These are phyloP conservation scores for Puccinia sorghi DNA, from an alignment of 1,284 basidiomycete genomes.

Conservation along the genomic window DNA sequence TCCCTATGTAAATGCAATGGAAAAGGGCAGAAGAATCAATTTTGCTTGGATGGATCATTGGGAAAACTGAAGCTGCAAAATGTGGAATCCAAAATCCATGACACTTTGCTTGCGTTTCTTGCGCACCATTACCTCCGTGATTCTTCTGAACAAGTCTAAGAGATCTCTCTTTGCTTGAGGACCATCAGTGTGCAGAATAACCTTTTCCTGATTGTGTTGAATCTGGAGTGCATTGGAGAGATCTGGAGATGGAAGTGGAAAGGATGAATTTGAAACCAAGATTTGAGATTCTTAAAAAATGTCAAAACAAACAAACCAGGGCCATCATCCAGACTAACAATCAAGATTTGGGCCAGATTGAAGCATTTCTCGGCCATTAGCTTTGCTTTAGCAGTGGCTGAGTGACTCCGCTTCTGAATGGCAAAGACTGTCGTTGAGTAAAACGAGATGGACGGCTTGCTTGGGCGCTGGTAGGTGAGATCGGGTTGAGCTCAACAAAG, in stretches of 20 bases:
- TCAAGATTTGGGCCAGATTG: conserved; percentile 85
- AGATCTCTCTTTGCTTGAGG: conserved; percentile 81
- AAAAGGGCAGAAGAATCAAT: not conserved
- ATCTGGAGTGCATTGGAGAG: conserved; percentile 97
- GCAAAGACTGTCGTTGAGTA: conserved; percentile 92
- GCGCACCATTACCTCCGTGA: conserved; percentile 83
- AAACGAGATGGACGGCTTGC: conserved; percentile 80
- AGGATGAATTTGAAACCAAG: not conserved
- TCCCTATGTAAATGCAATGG: not conserved
- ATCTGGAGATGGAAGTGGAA: conserved; percentile 59
- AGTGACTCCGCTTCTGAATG: conserved; percentile 58
- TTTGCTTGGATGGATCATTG: conserved; percentile 55
- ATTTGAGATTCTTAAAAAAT: not conserved
- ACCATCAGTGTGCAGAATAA: conserved; percentile 84
- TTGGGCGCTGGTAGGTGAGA: conserved; percentile 93
- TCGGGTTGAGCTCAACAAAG: conserved; percentile 82
- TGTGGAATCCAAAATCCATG: conserved; percentile 73
- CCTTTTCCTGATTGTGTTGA: conserved; percentile 84
- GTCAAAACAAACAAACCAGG: conserved; percentile 58
- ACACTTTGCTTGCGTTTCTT: conserved; percentile 87
- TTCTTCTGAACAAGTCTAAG: conserved; percentile 80
- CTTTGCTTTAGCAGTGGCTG: conserved; percentile 64
- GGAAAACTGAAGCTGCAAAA: conserved; percentile 64
- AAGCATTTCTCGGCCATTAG: conserved; percentile 91
- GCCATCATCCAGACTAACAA: conserved; percentile 92